Evolutionary conservation across 1,284 basidiomycete genomes (phyloP).

Genomic region (Boletellus sp.): DNA sequence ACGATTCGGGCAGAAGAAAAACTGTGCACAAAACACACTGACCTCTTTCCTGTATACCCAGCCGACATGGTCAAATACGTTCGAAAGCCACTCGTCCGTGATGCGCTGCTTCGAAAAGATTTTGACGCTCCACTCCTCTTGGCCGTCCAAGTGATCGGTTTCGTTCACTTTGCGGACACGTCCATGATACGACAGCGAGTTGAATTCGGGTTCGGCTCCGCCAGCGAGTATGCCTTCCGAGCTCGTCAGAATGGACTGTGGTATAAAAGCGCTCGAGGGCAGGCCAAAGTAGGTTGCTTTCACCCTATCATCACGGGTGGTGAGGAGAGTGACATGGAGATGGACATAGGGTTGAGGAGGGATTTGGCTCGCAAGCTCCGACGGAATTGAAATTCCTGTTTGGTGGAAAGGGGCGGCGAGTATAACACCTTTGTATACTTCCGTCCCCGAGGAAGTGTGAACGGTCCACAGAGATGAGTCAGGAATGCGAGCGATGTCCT

Average conservation of each 20-base stretch:
- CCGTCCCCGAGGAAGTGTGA: constrained; percentile 39
- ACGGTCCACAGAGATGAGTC: constrained; percentile 48
- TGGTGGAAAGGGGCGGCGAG: constrained; percentile 76
- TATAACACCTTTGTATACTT: constrained; percentile 64
- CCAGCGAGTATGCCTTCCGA: constrained; percentile 51
- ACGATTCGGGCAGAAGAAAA: neutral
- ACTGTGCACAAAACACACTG: constrained; percentile 15
- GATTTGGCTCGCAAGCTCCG: constrained; percentile 46
- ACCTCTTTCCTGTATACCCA: constrained; percentile 87
- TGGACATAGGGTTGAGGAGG: constrained; percentile 74
- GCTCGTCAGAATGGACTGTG: constrained; percentile 74
- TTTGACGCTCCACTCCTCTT: constrained; percentile 72
- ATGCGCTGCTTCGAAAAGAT: constrained; percentile 77
- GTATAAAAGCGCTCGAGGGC: constrained; percentile 43
- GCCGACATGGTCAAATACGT: constrained; percentile 67
- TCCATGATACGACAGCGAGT: constrained; percentile 85
- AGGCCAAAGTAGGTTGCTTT: constrained; percentile 74
- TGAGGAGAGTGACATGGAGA: constrained; percentile 86
- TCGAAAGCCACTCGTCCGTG: constrained; percentile 64
- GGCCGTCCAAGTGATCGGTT: constrained; percentile 18
- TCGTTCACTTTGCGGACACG: constrained; percentile 37
- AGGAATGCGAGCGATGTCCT: constrained; percentile 42
- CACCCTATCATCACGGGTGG: constrained; percentile 66
- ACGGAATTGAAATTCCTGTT: constrained; percentile 52
- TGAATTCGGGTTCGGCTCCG: constrained; percentile 73